Evolutionary conservation across 768 basidiomycete genomes (phyloP), one percentile per base, ranked within the genome.

Genomic region (Rhizopogon roseolus): DNA sequence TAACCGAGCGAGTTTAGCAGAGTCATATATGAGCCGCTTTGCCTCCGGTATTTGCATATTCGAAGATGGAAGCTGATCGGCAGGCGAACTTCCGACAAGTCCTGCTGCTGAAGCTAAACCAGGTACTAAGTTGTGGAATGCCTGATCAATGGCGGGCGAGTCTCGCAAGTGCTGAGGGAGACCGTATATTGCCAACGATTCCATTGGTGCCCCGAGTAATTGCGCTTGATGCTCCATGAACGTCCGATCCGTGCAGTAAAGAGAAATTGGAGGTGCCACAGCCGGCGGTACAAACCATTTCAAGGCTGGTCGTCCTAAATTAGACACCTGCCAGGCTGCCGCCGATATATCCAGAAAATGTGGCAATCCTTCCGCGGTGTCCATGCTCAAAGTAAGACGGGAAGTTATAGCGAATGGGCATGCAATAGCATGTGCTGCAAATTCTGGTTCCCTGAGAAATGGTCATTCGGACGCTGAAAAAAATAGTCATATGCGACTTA

Each of bases 21-120:
- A 98, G 68, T 99, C 96, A 58, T 91, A 93, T 48, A 99, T 89
- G 25, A 99, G 81, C 49, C 96, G 81, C 70, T 97, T 95, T 43
- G 91, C 90, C 57, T 98, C 93, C 4, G 97, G 97, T 36, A 98
- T 89, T 58, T 88, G 86, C 89, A 98, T 94, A 29, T 81, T 79
- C 10, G 94, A 84, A 43, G 78, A 71, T 2, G 94, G 94, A 7
- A 93, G 71, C 63, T 97, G 93, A 57, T 88, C 78, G 0, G 67
- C 60, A 5, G 90, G 77, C 1, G 94, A 90, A 37, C 66, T 71
- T 28, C 73, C 76, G 53, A 95, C 64, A 45, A 98, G 70, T 40
- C 97, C 97, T 6, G 66, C 97, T 6, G 66, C 61, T 5, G 84
- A 77, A 2, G 86, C 75, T 17, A 93, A 62, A 37, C 79, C 79